A percentile compares a stretch with the other conserved stretches of the same genome.
These are phyloP conservation scores for Stagonosporopsis cucurbitacearum DNA, from an alignment of 2,329 filamentous ascomycete species.

Conservation along the genomic window DNA sequence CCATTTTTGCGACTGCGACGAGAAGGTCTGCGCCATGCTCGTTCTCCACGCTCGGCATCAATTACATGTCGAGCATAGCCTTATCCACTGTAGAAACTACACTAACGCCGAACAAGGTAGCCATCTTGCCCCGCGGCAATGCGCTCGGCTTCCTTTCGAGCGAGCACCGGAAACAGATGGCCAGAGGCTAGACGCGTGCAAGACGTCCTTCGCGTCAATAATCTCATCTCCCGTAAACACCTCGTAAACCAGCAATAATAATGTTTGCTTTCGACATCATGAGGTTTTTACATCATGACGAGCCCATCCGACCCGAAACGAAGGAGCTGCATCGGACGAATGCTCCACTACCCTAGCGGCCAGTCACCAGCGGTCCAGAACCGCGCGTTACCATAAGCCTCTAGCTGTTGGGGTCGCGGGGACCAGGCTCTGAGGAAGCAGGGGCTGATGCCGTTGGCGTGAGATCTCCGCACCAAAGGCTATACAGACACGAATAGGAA, in stretches of 20 bases:
- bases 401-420: constrained; percentile 24
- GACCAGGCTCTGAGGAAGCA: constrained; percentile 21
- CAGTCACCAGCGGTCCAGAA: constrained; percentile 14
- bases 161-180: constrained; percentile 31
- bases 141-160: constrained; percentile 47
- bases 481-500: constrained; percentile 18
- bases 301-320: constrained; percentile 28
- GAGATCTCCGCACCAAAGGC: constrained; percentile 35
- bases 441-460: constrained; percentile 24
- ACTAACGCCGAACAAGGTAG: constrained; percentile 32
- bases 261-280: background rate
- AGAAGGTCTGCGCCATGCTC: constrained; percentile 2
- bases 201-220: background rate
- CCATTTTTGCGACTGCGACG: background rate
- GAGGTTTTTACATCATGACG: constrained; percentile 5
- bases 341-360: constrained; percentile 36
- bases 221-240: background rate
- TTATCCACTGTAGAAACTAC: constrained; percentile 19
- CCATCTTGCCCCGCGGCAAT: constrained; percentile 21
- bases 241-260: background rate
- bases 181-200: constrained; percentile 6
- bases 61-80: constrained; percentile 17
- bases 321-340: constrained; percentile 33
- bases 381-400: constrained; percentile 17
- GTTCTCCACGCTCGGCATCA: constrained; percentile 12